Percentiles rank a stretch among this genome's conserved stretches.
phyloP scores from a whole-genome alignment of 2,329 filamentous ascomycete species.

The Sclerotinia sclerotiorum region DNA sequence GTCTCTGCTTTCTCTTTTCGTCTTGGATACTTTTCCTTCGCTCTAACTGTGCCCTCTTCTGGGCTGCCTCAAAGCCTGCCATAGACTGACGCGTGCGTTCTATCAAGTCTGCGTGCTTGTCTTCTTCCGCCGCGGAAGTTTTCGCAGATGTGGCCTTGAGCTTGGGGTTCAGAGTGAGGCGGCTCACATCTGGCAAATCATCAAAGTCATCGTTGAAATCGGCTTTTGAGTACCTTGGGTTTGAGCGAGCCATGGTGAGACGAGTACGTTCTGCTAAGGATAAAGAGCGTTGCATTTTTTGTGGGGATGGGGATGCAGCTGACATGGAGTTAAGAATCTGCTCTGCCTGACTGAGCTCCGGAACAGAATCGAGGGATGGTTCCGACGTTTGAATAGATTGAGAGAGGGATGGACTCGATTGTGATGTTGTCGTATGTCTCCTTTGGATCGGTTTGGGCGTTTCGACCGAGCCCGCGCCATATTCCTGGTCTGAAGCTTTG shows the following conservation, averaged over 20 bases:
- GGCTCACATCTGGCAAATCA: conserved; percentile 34
- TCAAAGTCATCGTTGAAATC: conserved; percentile 39
- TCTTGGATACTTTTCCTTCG: conserved; percentile 48
- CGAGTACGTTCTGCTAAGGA: conserved; percentile 77
- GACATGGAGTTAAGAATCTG: conserved; percentile 57
- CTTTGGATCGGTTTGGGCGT: conserved; percentile 4
- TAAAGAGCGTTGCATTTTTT: conserved; percentile 56
- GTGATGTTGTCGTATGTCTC: conserved; percentile 10
- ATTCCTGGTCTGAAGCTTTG: background rate
- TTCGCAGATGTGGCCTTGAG: conserved; percentile 29
- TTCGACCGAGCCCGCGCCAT: background rate
- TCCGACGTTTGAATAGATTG: background rate
- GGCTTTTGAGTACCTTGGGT: conserved; percentile 33
- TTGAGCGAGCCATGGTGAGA: conserved; percentile 70
- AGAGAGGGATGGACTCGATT: conserved; percentile 20
- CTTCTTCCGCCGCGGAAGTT: conserved; percentile 24
- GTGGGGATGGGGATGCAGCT: conserved; percentile 57
- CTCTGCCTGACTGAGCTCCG: conserved; percentile 50
- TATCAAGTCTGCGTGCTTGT: conserved; percentile 44
- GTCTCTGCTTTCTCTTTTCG: conserved; percentile 48
- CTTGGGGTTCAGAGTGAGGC: conserved; percentile 32
- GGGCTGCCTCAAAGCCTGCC: conserved; percentile 60
- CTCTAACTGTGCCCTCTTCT: conserved; percentile 60
- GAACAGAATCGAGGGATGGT: conserved; percentile 7
- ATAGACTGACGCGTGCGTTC: conserved; percentile 61